Conservation (phyloP, 140 eudicot genomes). For the Artemisia princeps region DNA sequence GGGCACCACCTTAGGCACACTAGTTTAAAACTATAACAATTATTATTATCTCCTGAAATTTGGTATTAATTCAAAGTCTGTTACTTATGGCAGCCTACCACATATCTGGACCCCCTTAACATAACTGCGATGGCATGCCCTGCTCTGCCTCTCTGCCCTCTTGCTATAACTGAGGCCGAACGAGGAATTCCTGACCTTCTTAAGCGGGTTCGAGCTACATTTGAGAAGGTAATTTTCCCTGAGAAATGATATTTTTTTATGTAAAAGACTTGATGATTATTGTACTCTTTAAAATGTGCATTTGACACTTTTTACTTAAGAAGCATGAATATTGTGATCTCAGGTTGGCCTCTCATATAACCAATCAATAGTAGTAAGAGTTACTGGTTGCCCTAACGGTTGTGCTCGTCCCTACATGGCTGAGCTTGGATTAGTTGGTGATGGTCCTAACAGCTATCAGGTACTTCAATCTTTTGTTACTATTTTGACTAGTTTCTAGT, state of each 20-base stretch:
- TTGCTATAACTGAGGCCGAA: conserved; percentile 96
- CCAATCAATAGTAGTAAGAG: conserved; percentile 83
- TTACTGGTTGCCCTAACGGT: conserved; percentile 97
- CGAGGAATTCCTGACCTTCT: conserved; percentile 88
- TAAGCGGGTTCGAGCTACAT: conserved; percentile 70
- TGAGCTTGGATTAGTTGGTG: conserved; percentile 93
- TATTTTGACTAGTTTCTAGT: not conserved
- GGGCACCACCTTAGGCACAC: conserved; percentile 35
- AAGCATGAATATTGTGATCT: conserved; percentile 16
- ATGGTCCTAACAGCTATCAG: conserved; percentile 99
- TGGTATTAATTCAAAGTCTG: too few species aligned
- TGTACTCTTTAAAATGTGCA: not conserved
- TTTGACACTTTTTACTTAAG: not conserved
- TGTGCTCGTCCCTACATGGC: conserved; percentile 99
- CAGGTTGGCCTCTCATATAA: conserved; percentile 91
- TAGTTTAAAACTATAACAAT: too few species aligned
- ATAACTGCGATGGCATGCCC: conserved; percentile 99
- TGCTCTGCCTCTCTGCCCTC: conserved; percentile 91
- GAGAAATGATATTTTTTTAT: not conserved
- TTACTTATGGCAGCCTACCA: conserved; percentile 52
- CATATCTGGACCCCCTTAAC: conserved; percentile 83
- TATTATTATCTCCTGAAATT: too few species aligned
- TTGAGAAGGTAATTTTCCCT: conserved; percentile 65
- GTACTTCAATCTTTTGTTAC: conserved; percentile 26
- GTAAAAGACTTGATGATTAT: too few species aligned